Evolutionary conservation across 257 asterid species (phyloP).

Genomic region (Solanum lycopersicoides): DNA sequence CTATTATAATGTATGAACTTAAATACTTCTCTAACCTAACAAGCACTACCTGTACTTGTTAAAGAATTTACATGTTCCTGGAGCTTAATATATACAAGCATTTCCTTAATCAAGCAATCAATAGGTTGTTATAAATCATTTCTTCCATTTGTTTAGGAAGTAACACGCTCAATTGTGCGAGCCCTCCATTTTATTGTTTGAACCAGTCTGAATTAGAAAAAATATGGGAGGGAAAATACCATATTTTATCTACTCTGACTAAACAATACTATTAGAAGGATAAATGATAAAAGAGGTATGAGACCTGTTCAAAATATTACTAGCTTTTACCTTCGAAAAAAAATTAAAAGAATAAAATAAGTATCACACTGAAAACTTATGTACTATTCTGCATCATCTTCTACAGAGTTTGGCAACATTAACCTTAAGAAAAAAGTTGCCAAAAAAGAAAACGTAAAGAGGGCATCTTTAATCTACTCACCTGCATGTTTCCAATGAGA

Average conservation of each 20-base stretch:
- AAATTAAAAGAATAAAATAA: not conserved
- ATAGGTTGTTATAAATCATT: not conserved
- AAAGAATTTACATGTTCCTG: not conserved
- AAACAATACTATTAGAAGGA: not conserved
- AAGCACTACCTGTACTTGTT: not conserved
- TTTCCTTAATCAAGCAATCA: not conserved
- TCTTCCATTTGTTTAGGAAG: not conserved
- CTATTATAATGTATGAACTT: not conserved
- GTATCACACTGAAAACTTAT: not conserved
- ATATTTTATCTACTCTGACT: not conserved
- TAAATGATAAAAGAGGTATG: not conserved
- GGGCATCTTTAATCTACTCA: conserved; percentile 5
- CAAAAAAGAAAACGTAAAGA: not conserved
- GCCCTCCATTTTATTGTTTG: not conserved
- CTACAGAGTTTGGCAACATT: not conserved
- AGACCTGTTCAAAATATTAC: not conserved
- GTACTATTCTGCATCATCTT: not conserved
- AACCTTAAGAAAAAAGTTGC: not conserved
- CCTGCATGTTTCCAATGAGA: conserved; percentile 99
- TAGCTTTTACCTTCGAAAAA: not conserved
- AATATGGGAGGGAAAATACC: not conserved
- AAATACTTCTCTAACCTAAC: not conserved
- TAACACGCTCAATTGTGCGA: not conserved
- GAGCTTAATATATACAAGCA: not conserved
- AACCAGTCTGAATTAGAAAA: not conserved